Conservation (phyloP, 129 eudicot genomes). For the Cynara cardunculus region DNA sequence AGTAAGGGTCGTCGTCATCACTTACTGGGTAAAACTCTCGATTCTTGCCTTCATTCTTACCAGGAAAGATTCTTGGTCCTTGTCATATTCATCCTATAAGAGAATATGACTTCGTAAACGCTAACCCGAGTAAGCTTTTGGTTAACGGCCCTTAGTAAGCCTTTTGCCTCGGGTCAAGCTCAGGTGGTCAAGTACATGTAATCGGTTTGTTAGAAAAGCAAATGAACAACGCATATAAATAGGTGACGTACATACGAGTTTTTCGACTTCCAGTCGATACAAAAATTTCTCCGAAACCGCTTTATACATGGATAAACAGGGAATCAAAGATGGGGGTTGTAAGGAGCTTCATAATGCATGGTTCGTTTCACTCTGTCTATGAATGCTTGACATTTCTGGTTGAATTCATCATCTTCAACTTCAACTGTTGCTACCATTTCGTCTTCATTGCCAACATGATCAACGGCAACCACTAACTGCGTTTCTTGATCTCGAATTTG, state of each 20-base stretch:
- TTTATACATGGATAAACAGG: background rate
- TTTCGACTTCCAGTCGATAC: background rate
- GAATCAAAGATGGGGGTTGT: background rate
- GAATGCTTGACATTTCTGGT: constrained; percentile 22
- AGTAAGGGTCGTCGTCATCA: too few species aligned
- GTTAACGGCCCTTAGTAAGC: too few species aligned
- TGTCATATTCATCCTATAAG: too few species aligned
- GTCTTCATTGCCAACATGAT: background rate
- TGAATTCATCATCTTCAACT: constrained; percentile 9
- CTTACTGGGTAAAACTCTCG: too few species aligned
- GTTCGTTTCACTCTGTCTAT: constrained; percentile 8
- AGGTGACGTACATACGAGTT: background rate
- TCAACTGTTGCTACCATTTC: background rate
- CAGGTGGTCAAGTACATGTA: too few species aligned
- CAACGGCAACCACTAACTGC: background rate
- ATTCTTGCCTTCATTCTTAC: too few species aligned
- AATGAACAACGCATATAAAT: too few species aligned
- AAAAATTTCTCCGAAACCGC: background rate
- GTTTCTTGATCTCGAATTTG: background rate
- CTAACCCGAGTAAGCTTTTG: too few species aligned
- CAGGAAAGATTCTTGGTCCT: too few species aligned
- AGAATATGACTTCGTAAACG: too few species aligned
- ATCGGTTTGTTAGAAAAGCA: too few species aligned
- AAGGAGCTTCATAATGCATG: constrained; percentile 9
- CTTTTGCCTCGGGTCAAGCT: too few species aligned